Evolutionary conservation across 805 yeast genomes (phyloP), one percentile per base, ranked within the genome.

Genomic region (Wickerhamomyces pijperi): DNA sequence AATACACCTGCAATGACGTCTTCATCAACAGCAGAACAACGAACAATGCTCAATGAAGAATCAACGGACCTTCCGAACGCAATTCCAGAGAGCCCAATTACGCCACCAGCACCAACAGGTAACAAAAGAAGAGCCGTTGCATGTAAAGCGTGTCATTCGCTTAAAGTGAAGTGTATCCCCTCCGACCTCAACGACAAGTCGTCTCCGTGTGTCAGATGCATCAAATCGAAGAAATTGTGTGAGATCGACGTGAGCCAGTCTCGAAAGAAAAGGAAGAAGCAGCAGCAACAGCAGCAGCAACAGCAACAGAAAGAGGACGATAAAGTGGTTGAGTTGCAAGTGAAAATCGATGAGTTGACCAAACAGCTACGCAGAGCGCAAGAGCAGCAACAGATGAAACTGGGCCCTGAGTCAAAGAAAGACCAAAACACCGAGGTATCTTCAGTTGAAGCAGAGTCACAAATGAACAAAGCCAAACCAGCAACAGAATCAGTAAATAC

Each of bases 121-220:
- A 25, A 25, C 29, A 51, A 51, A 42, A 44, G 56, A 37, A 37
- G 56, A 25, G 58, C 78, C 0, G 76, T 73, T 13, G 83, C 83
- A 2, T 78, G 84, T 55, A 74, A 71, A 46, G 64, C 74, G n/a
- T 87, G 97, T 54, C 94, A 90, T 50, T 56, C 82, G 0, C 67
- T 85, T 37, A 87, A 87, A 53, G 95, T 87, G 28, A 76, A 81
- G 48, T 87, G 97, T 58, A 75, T 81, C 7, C 92, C 95, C 0
- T 65, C 79, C 1, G 78, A 78, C 51, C 61, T 63, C 0, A 36
- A 64, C 23, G 72, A 78, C 42, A 77, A 78, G 9, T 56, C 65
- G 2, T 77, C 81, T 3, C 75, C 88, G 0, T 87, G 97, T 59
- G 60, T 71, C 12, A 67, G 96, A 33, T 87, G 97, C 53, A 45